phyloP scores from a whole-genome alignment of 257 asterid species.

The Ocimum tenuiflorum region DNA sequence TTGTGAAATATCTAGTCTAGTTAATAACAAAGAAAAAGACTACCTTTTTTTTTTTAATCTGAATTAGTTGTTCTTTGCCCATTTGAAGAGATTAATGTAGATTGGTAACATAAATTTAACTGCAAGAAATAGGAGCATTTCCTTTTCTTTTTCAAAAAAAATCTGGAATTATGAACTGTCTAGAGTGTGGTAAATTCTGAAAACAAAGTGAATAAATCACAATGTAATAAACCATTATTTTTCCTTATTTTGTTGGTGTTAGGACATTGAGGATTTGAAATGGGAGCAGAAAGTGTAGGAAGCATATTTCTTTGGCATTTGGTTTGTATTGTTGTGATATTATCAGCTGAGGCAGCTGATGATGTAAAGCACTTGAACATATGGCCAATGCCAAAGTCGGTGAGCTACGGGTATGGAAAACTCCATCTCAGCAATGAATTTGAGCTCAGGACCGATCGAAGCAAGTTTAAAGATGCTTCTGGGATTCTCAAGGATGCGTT shows the following conservation, averaged over 20 bases:
- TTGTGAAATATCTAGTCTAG: neutral
- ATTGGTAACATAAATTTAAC: neutral
- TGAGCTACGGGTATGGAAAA: slow-evolving; percentile 42
- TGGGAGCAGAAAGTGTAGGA: slow-evolving; percentile 26
- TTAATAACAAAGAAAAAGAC: neutral
- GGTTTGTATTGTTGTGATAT: slow-evolving; percentile 25
- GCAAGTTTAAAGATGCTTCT: slow-evolving; percentile 62
- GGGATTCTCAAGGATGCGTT: slow-evolving; percentile 74
- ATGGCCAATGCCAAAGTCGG: slow-evolving; percentile 94
- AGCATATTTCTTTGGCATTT: slow-evolving; percentile 27
- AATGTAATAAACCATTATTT: neutral
- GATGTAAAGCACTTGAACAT: slow-evolving; percentile 37
- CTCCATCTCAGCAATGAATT: slow-evolving; percentile 51
- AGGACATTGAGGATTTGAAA: slow-evolving; percentile 26
- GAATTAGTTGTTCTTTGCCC: neutral
- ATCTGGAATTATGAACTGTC: neutral
- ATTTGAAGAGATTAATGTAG: neutral
- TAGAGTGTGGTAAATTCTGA: neutral
- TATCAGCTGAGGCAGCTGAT: slow-evolving; percentile 38
- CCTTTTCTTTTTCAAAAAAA: neutral
- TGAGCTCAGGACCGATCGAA: slow-evolving; percentile 61
- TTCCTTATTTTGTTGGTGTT: slow-evolving; percentile 9
- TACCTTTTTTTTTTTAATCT: neutral
- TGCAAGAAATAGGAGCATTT: neutral
- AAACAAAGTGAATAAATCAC: neutral